Evolutionary conservation across 495 filamentous ascomycete genomes (phyloP).

Genomic region (Annulohypoxylon bovei): DNA sequence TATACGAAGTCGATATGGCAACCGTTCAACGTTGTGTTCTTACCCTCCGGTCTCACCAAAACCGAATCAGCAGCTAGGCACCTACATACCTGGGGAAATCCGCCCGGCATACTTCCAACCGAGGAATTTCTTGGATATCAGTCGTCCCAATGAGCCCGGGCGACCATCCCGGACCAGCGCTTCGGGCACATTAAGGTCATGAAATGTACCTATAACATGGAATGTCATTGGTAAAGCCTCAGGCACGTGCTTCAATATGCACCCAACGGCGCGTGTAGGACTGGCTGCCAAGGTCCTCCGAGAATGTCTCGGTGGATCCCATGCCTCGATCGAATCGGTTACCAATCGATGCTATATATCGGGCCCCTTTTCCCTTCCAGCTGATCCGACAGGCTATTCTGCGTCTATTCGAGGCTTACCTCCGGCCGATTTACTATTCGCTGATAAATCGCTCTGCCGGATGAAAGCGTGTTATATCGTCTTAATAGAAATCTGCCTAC

Average conservation of each 20-base stretch:
- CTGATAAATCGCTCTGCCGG: conserved; percentile 1
- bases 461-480: background rate
- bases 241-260: conserved; percentile 28
- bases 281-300: conserved; percentile 19
- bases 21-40: background rate
- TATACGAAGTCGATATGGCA: background rate
- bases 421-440: conserved; percentile 7
- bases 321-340: conserved; percentile 1
- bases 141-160: background rate
- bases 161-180: background rate
- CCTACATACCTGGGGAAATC: conserved; percentile 3
- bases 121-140: background rate
- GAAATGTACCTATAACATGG: background rate
- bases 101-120: background rate
- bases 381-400: conserved; percentile 17
- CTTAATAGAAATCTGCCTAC: background rate
- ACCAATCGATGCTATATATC: conserved; percentile 8
- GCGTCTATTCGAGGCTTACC: background rate
- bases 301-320: background rate
- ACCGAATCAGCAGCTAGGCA: background rate
- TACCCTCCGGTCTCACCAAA: background rate
- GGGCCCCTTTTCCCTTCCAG: conserved; percentile 15
- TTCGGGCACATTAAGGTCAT: conserved; percentile 2
- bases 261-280: conserved; percentile 17
- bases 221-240: conserved; percentile 27